These are phyloP conservation scores for Kazachstania martiniae DNA, from an alignment of 805 yeast species.

Conservation along the genomic window DNA sequence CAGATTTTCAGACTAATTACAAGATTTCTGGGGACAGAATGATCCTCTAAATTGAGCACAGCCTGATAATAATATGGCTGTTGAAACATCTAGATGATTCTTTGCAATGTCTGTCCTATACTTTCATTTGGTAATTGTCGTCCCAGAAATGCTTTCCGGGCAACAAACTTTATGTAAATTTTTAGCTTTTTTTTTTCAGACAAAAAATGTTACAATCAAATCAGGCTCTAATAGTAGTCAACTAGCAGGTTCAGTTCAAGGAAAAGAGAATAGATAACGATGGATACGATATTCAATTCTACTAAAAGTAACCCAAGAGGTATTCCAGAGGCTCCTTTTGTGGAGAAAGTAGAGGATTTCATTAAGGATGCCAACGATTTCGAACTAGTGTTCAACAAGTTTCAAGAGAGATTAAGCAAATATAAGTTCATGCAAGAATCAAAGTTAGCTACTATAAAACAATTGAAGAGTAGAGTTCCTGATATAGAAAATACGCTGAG, in stretches of 20 bases:
- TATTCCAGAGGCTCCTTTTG: constrained; percentile 92
- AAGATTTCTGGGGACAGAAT: too few species aligned
- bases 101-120: too few species aligned
- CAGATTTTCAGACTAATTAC: too few species aligned
- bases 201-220: not conserved
- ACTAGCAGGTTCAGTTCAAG: too few species aligned
- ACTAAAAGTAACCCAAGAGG: constrained; percentile 78
- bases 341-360: constrained; percentile 69
- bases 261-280: constrained; percentile 3
- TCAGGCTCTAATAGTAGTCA: too few species aligned
- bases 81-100: too few species aligned
- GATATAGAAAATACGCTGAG: constrained; percentile 80
- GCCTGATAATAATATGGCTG: too few species aligned
- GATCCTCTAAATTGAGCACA: too few species aligned
- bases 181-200: not conserved
- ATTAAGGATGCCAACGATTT: constrained; percentile 62
- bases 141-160: too few species aligned
- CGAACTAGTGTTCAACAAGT: constrained; percentile 54
- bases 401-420: constrained; percentile 82
- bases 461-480: constrained; percentile 56
- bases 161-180: too few species aligned
- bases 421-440: constrained; percentile 73
- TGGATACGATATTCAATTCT: constrained; percentile 34
- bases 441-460: constrained; percentile 18
- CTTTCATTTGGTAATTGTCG: too few species aligned